Conservation (phyloP, 2,329 filamentous ascomycete genomes). For the Ophiostoma populinum region DNA sequence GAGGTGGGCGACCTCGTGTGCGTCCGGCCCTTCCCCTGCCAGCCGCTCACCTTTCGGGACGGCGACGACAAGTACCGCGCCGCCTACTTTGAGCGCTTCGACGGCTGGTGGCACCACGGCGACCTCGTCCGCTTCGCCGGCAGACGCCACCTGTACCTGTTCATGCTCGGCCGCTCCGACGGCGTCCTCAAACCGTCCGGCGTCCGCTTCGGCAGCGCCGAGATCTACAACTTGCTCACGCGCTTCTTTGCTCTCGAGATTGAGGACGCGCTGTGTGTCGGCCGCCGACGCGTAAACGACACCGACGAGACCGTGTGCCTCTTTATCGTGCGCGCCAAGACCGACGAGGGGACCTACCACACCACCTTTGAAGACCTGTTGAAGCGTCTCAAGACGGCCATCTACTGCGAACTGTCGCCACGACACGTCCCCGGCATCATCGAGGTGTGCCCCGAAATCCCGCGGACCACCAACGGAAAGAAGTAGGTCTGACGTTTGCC, state of each 20-base stretch:
- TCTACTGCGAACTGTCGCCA: slow-evolving; percentile 66
- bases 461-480: slow-evolving; percentile 86
- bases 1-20: slow-evolving; percentile 82
- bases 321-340: slow-evolving; percentile 50
- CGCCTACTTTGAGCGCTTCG: slow-evolving; percentile 79
- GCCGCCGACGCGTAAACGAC: slow-evolving; percentile 53
- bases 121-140: slow-evolving; percentile 63
- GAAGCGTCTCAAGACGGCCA: slow-evolving; percentile 43
- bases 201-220: slow-evolving; percentile 79
- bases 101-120: slow-evolving; percentile 75
- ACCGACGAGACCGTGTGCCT: slow-evolving; percentile 73
- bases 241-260: slow-evolving; percentile 64
- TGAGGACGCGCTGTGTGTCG: slow-evolving; percentile 77
- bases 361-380: slow-evolving; percentile 43
- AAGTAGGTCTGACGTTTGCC: slow-evolving; percentile 49
- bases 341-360: slow-evolving; percentile 25
- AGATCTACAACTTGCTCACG: slow-evolving; percentile 90
- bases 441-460: slow-evolving; percentile 69
- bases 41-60: slow-evolving; percentile 76
- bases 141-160: slow-evolving; percentile 51
- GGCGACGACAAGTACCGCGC: slow-evolving; percentile 62
- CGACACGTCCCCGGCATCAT: slow-evolving; percentile 77
- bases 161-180: slow-evolving; percentile 86
- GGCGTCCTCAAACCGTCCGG: slow-evolving; percentile 86
- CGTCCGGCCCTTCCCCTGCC: slow-evolving; percentile 69